phyloP scores from a whole-genome alignment of 495 filamentous ascomycete genomes.

The Cudoniella acicularis region DNA sequence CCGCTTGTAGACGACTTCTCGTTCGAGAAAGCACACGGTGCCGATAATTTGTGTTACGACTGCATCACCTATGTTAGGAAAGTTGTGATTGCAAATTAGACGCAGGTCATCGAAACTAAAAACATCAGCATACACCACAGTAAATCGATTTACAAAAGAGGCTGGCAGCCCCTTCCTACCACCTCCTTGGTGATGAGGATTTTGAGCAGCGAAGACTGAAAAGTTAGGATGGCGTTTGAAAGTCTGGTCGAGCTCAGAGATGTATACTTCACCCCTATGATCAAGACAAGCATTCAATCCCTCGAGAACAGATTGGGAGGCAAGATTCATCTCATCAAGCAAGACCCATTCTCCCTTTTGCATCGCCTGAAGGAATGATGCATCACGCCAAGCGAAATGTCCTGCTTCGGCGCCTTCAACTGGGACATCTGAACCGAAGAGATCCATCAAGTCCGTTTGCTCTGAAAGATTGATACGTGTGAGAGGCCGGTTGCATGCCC shows the following conservation, averaged over 20 bases:
- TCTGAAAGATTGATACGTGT: constrained; percentile 96
- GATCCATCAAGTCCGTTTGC: constrained; percentile 93
- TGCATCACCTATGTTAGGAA: constrained; percentile 53
- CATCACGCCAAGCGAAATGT: constrained; percentile 91
- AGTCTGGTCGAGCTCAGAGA: constrained; percentile 88
- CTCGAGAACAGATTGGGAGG: constrained; percentile 94
- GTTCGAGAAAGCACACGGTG: constrained; percentile 77
- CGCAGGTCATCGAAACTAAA: constrained; percentile 78
- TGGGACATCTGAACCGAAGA: constrained; percentile 96
- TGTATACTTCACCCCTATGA: constrained; percentile 93
- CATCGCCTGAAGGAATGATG: constrained; percentile 94
- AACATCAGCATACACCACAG: constrained; percentile 91
- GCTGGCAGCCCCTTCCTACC: constrained; percentile 92
- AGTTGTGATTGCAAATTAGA: constrained; percentile 74
- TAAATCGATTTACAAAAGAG: constrained; percentile 97
- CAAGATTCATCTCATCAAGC: constrained; percentile 97
- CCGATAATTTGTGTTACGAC: constrained; percentile 62
- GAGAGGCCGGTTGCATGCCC: constrained; percentile 70
- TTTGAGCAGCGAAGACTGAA: constrained; percentile 92
- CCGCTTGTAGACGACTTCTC: constrained; percentile 59
- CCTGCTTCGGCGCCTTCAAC: constrained; percentile 84
- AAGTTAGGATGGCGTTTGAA: constrained; percentile 89
- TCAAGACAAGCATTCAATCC: constrained; percentile 96
- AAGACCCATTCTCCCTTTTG: constrained; percentile 93
- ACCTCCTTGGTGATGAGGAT: constrained; percentile 94